A percentile compares a stretch with the other conserved stretches of the same genome.
phyloP scores from a whole-genome alignment of 176 grass and related monocot genomes.

The Coix lacrymajobi region DNA sequence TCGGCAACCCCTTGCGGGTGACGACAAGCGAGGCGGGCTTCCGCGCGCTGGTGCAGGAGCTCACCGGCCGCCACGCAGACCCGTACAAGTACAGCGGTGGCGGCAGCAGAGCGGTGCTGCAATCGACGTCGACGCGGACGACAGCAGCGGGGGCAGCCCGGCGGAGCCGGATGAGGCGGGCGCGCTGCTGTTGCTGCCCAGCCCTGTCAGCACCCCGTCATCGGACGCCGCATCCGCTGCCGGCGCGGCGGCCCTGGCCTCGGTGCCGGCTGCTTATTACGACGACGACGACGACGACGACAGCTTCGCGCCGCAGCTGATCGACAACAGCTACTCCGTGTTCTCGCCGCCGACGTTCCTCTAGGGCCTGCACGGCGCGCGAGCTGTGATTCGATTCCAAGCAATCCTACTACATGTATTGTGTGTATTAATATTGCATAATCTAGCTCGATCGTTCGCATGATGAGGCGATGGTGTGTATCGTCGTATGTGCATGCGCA shows the following conservation, averaged over 20 bases:
- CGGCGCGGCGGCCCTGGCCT: background rate
- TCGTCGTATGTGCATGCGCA: background rate
- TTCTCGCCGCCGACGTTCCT: constrained; percentile 75
- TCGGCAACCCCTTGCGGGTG: constrained; percentile 74
- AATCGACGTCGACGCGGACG: background rate
- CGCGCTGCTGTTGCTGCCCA: background rate
- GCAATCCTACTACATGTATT: background rate
- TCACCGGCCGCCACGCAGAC: constrained; percentile 72
- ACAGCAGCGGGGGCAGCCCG: background rate
- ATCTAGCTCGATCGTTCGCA: background rate
- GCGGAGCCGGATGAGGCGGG: background rate
- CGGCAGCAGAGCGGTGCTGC: background rate
- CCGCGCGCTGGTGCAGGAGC: constrained; percentile 73
- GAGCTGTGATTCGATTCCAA: constrained; percentile 18
- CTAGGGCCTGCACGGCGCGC: constrained; percentile 16
- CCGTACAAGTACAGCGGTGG: constrained; percentile 33
- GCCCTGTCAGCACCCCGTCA: constrained; percentile 28
- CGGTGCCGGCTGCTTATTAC: background rate
- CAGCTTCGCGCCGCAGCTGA: constrained; percentile 45
- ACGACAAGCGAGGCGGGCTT: constrained; percentile 53
- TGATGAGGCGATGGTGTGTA: background rate
- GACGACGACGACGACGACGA: constrained; percentile 30
- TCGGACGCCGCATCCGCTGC: constrained; percentile 16
- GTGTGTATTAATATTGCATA: background rate
- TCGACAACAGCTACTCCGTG: constrained; percentile 55